Base-by-base conservation (phyloP, 2,329 filamentous ascomycete genomes). In the Hansfordia pulvinata region DNA sequence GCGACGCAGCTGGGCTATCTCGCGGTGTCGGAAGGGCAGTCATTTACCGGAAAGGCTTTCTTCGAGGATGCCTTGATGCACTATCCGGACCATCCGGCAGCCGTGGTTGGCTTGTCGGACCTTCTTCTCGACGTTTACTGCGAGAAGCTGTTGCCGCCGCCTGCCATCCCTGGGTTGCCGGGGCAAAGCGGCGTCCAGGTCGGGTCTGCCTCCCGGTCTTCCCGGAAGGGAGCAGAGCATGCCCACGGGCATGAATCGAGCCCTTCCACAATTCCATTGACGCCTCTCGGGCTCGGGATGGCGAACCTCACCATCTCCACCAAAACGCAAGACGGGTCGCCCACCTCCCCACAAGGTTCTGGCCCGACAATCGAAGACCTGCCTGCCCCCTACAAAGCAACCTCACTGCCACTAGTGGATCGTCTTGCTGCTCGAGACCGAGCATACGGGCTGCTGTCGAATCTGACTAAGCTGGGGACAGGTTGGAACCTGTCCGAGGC, bases 401-500 rank as follows among this genome's bases (percentile, higher is more conserved):
- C 62, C 27, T 73, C 74, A 2, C 64, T 85, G 4, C 79, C 77
- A 10, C 66, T 78, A 10, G 62, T 84, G 18, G 85, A 90, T 48
- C 73, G 85, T 8, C 69, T 96, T n/a, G 82, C 86, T 4, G 82
- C 86, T 10, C 74, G 88, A 12, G 90, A 96, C 46, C 70, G 90
- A 26, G 90, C 90, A 0, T 90, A 85, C 44, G 79, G 76, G 9
- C 64, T 98, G 10, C 61, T 98, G 3, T 80, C 79, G 0, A 71
- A 74, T 0, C 58, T 96, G 28, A 96, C 86, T 3, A 92, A 85
- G 48, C 68, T 86, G 7, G 88, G 88, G 7, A 65, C 62, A 9
- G 82, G 84, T 0, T 98, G 90, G 90, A 88, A 94, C 51, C 71
- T 78, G 47, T 76, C 82, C 1, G 90, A 96, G 47, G 90, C 88